These are phyloP conservation scores for Serendipita indica DNA, from an alignment of 768 basidiomycete genomes.

Conservation along the genomic window DNA sequence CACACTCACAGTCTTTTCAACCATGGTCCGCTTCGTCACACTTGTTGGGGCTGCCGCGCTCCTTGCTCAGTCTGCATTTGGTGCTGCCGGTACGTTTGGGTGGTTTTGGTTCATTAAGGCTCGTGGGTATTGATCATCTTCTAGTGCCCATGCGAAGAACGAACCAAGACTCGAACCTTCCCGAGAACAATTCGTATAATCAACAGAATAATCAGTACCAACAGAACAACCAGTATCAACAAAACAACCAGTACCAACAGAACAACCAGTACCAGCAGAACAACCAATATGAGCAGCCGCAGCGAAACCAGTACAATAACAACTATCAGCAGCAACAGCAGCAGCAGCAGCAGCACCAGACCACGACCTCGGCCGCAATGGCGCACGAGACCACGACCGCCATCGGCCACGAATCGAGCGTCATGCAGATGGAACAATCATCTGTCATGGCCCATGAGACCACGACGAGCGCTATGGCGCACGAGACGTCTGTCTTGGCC, in stretches of 20 bases:
- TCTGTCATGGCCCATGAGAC: conserved; percentile 3
- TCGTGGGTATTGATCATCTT: not conserved
- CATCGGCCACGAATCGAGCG: not conserved
- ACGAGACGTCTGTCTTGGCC: not conserved
- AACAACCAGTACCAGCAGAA: not conserved
- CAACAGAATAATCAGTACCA: not conserved
- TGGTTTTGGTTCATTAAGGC: not conserved
- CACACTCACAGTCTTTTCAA: not conserved
- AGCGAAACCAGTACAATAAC: not conserved
- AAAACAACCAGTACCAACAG: not conserved
- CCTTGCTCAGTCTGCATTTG: not conserved
- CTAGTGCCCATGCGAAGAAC: not conserved
- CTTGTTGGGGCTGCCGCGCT: conserved; percentile 6
- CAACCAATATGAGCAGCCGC: conserved; percentile 1
- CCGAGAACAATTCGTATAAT: not conserved
- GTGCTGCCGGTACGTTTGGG: not conserved
- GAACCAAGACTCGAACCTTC: not conserved
- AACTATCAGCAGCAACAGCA: not conserved
- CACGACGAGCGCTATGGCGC: not conserved
- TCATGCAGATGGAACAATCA: no score
- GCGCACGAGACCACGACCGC: not conserved
- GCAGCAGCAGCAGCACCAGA: not conserved
- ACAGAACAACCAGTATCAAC: not conserved
- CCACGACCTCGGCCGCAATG: not conserved
- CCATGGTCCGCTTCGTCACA: not conserved